phyloP scores from a whole-genome alignment of 176 grass and related monocot genomes.

The Musa troglodytarum region DNA sequence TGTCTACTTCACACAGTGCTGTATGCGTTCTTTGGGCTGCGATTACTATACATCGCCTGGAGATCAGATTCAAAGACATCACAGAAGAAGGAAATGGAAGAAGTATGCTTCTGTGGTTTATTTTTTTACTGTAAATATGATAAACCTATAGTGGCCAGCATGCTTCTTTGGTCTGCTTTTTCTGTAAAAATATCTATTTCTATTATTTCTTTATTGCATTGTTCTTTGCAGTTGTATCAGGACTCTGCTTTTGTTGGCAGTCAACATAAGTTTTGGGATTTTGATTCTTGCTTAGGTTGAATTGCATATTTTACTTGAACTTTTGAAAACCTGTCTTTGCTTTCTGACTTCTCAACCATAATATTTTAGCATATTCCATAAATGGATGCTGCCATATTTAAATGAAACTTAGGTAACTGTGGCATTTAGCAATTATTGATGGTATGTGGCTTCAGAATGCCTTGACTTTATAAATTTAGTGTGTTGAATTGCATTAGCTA shows the following conservation, averaged over 20 bases:
- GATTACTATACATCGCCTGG: constrained; percentile 92
- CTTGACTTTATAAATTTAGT: too few relatives aligned
- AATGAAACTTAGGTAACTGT: too few relatives aligned
- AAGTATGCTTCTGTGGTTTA: constrained; percentile 32
- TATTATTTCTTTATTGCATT: background rate
- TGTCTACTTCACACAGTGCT: constrained; percentile 33
- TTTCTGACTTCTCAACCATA: too few relatives aligned
- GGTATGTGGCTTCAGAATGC: too few relatives aligned
- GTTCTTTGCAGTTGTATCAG: background rate
- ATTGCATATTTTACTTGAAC: too few relatives aligned
- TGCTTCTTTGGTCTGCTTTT: background rate
- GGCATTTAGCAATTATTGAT: too few relatives aligned
- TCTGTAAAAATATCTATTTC: background rate
- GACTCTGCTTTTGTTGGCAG: background rate
- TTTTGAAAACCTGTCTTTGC: too few relatives aligned
- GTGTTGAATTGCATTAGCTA: too few relatives aligned
- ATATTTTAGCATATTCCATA: too few relatives aligned
- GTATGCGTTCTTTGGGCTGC: constrained; percentile 87
- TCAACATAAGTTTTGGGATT: background rate
- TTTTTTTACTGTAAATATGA: background rate
- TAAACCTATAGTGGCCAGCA: constrained; percentile 17
- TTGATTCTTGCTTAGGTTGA: background rate
- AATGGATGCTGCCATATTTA: too few relatives aligned
- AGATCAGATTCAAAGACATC: constrained; percentile 76
- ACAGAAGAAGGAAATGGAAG: constrained; percentile 98